These are phyloP conservation scores for Penicillium arizonense DNA, from an alignment of 495 filamentous ascomycete genomes.

Conservation along the genomic window DNA sequence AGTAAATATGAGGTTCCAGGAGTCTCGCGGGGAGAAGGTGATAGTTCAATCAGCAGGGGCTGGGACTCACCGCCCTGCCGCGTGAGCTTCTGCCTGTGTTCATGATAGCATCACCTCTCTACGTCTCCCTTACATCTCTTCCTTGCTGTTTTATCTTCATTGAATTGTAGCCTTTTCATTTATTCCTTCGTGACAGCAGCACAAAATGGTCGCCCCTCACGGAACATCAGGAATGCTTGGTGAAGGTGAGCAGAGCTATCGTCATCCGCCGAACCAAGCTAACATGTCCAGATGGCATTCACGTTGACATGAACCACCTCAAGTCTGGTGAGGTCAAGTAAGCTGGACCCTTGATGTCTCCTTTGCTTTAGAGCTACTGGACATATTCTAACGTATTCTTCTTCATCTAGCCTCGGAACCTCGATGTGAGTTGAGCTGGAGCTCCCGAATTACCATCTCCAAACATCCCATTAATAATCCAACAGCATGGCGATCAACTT, in stretches of 20 bases:
- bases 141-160: conserved; percentile 5
- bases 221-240: conserved; percentile 67
- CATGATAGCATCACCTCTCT: conserved; percentile 21
- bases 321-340: conserved; percentile 93
- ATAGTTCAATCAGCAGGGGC: conserved; percentile 19
- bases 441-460: conserved; percentile 17
- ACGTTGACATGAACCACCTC: conserved; percentile 94
- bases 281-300: conserved; percentile 81
- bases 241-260: conserved; percentile 56
- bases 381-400: conserved; percentile 27
- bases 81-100: conserved; percentile 39
- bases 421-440: conserved; percentile 73
- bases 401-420: conserved; percentile 73
- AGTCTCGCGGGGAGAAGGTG: conserved; percentile 28
- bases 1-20: conserved; percentile 22
- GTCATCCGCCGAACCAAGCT: conserved; percentile 22
- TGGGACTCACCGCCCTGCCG: conserved; percentile 38
- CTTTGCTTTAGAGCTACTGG: not conserved
- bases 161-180: not conserved
- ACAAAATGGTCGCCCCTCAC: conserved; percentile 41
- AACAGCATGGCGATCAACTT: conserved; percentile 80
- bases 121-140: conserved; percentile 12
- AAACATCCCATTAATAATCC: conserved; percentile 12
- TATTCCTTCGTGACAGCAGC: not conserved
- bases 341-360: conserved; percentile 28